These are phyloP conservation scores for Leccinellum rugosiceps DNA, from an alignment of 768 basidiomycete genomes.

Conservation along the genomic window DNA sequence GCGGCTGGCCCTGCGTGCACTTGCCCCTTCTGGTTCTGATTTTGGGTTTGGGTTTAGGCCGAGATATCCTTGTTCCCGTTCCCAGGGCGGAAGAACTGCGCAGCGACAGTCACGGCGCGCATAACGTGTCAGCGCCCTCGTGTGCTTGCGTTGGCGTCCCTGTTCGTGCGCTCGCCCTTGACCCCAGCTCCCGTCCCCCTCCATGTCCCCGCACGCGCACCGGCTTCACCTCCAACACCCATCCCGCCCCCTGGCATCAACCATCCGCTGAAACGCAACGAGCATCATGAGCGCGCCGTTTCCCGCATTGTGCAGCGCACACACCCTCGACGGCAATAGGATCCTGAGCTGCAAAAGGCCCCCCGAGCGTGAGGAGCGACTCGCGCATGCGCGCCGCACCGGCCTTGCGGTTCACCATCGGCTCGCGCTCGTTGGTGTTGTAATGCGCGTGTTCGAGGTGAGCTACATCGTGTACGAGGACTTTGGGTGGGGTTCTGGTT, in stretches of 20 bases:
- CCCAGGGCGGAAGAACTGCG: constrained; percentile 19
- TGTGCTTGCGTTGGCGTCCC: neutral
- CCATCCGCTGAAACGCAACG: constrained; percentile 63
- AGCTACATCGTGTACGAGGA: constrained; percentile 64
- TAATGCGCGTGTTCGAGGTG: constrained; percentile 63
- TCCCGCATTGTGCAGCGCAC: constrained; percentile 67
- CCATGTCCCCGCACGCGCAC: neutral
- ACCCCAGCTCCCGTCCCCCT: neutral
- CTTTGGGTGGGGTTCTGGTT: constrained; percentile 72
- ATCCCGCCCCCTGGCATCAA: constrained; percentile 59
- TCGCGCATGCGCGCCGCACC: constrained; percentile 49
- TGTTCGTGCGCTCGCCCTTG: neutral
- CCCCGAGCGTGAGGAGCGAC: constrained; percentile 59
- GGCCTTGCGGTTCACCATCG: constrained; percentile 60
- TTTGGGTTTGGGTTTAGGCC: neutral
- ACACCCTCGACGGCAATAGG: constrained; percentile 11
- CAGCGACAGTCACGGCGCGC: constrained; percentile 17
- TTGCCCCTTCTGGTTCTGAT: neutral
- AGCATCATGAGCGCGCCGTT: constrained; percentile 75
- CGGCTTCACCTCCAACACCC: neutral
- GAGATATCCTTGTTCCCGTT: neutral
- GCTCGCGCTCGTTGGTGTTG: constrained; percentile 49
- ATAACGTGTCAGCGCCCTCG: neutral
- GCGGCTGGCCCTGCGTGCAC: neutral
- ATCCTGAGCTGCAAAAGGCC: constrained; percentile 53